Evolutionary conservation across 371 early-diverging fungal genomes (phyloP).

Genomic region (Circinella umbellata): DNA sequence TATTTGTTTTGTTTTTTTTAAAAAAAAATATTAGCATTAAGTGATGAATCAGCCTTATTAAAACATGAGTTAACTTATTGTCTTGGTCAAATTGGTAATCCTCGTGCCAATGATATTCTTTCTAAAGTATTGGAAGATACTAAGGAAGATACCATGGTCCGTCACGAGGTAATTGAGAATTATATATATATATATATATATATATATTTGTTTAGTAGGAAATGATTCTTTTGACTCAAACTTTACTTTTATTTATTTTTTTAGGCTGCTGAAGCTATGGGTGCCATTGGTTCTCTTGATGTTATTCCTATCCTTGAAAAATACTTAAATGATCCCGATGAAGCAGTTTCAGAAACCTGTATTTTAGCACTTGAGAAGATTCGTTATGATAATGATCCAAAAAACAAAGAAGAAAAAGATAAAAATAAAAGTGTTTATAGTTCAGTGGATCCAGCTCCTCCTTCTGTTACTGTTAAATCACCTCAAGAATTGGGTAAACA

Average conservation of each 20-base stretch:
- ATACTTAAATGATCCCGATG: constrained; percentile 69
- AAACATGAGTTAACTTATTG: constrained; percentile 99
- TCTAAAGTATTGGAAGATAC: constrained; percentile 68
- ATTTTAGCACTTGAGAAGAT: constrained; percentile 93
- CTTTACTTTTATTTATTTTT: not conserved
- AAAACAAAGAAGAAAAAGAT: constrained; percentile 49
- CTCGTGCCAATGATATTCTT: constrained; percentile 80
- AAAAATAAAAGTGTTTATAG: constrained; percentile 60
- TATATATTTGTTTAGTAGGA: too few species aligned
- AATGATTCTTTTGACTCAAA: too few species aligned
- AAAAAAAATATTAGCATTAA: constrained; percentile 62
- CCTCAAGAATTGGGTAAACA: constrained; percentile 69
- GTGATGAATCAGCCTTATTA: constrained; percentile 90
- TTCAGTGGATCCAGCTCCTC: constrained; percentile 95
- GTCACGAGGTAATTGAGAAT: constrained; percentile 85
- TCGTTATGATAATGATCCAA: constrained; percentile 68
- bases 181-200: constrained; percentile 10
- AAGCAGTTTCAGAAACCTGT: constrained; percentile 93
- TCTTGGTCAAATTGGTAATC: constrained; percentile 97
- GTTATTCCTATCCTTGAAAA: constrained; percentile 74
- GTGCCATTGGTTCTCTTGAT: constrained; percentile 84
- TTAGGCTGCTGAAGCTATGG: constrained; percentile 95
- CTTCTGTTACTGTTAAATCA: constrained; percentile 61
- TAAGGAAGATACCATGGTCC: constrained; percentile 94
- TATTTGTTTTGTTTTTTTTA: constrained; percentile 4